A percentile compares a stretch with the other conserved stretches of the same genome.
These are phyloP conservation scores for Fusarium staphyleae DNA, from an alignment of 2,329 filamentous ascomycete genomes.

Conservation along the genomic window DNA sequence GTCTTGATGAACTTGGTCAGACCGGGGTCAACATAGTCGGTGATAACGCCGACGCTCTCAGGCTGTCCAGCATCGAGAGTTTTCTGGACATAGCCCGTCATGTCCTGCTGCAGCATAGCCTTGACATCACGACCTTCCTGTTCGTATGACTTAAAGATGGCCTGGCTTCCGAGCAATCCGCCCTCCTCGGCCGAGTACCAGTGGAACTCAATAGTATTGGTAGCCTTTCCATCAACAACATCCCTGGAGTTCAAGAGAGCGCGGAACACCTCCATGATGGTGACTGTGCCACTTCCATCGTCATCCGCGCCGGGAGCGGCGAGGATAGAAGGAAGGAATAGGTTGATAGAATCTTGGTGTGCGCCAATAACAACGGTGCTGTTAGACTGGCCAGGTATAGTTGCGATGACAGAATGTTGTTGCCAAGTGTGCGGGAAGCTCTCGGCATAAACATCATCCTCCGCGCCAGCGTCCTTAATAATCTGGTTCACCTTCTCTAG, in stretches of 20 bases:
- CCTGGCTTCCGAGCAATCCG: conserved; percentile 85
- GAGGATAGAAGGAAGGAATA: conserved; percentile 84
- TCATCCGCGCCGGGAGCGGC: conserved; percentile 94
- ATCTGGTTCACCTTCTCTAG: conserved; percentile 75
- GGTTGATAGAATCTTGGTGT: conserved; percentile 94
- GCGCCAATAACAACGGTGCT: conserved; percentile 89
- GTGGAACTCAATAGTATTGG: conserved; percentile 94
- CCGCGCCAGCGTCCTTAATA: conserved; percentile 74
- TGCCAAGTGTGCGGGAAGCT: conserved; percentile 86
- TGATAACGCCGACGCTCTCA: conserved; percentile 91
- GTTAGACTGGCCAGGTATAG: conserved; percentile 84
- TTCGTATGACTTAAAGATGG: conserved; percentile 85
- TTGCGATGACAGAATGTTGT: conserved; percentile 90
- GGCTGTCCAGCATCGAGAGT: conserved; percentile 82
- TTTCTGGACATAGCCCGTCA: conserved; percentile 88
- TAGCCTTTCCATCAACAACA: conserved; percentile 72
- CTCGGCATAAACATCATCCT: conserved; percentile 71
- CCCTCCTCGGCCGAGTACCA: conserved; percentile 95
- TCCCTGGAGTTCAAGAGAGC: conserved; percentile 77
- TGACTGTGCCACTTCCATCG: conserved; percentile 91
- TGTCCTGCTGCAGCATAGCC: conserved; percentile 98
- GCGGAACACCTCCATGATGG: conserved; percentile 89
- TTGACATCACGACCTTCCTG: conserved; percentile 77
- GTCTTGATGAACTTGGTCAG: conserved; percentile 91
- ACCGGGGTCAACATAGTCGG: conserved; percentile 83